Evolutionary conservation across 2,329 filamentous ascomycete species (phyloP), one percentile per base, ranked within the genome.

Genomic region (Cladophialophora yegresii): DNA sequence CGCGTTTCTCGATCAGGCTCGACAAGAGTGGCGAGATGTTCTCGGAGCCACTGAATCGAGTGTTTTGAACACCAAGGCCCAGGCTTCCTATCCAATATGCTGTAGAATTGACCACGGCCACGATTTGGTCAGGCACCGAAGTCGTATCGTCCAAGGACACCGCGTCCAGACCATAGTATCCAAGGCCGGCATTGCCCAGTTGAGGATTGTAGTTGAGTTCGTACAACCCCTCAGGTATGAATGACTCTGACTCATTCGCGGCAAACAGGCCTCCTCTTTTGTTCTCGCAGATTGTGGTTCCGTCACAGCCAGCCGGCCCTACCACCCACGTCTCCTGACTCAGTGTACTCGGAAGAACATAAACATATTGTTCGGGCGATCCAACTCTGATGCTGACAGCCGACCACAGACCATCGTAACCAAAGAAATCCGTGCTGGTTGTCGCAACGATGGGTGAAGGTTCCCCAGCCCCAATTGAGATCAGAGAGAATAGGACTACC

Each of bases 81-180:
- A 79, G 62, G 7, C 60, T 72, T 20, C 77, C 77, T 36, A 77
- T 67, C 69, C 72, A 77, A 59, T 73, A 73, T 22, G 75, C 69
- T 20, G 74, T 73, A 2, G 71, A 71, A 36, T 72, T 73, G 40
- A 75, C 59, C 6, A 75, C 70, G 53, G 72, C 73, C 40, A 78
- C 64, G 55, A 75, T 69, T 62, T 77, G 76, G 28, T 73, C 66
- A 0, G 70, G 22, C 2, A 75, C 53, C 16, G 59, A 68, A 2
- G 72, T 67, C 16, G 71, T 22, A 20, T 72, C 72, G 30, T 71
- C 62, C 26, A 75, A 49, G 3, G 62, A 67, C 16, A 78, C 62
- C n/a, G 65, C 73, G 63, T 78, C 77, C 59, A 68, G 73, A 32
- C 77, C 77, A 69, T 77, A 78, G 57, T 76, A 71, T 2, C 72